A percentile compares a stretch with the other conserved stretches of the same genome.
These are phyloP conservation scores for Aspergillus ostianus DNA, from an alignment of 495 filamentous ascomycete species.

Conservation along the genomic window DNA sequence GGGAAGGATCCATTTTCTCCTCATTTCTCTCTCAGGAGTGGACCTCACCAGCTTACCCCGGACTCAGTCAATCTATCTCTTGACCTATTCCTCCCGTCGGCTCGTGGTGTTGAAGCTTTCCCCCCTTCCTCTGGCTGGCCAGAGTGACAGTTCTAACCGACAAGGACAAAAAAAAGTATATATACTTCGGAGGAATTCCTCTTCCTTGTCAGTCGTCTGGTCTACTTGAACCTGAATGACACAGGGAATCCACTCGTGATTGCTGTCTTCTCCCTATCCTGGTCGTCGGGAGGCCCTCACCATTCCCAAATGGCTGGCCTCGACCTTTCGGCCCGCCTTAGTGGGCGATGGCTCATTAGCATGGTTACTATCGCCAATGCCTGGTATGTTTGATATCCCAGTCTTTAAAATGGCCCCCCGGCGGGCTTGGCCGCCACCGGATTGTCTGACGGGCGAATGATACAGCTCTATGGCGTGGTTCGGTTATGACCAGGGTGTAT, in stretches of 20 bases:
- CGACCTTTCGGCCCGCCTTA: not conserved
- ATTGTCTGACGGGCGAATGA: conserved; percentile 20
- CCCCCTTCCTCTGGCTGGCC: not conserved
- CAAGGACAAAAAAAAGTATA: not conserved
- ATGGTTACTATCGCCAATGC: not conserved
- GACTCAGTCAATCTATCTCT: not conserved
- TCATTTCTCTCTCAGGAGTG: not conserved
- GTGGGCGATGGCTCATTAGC: not conserved
- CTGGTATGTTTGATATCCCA: not conserved
- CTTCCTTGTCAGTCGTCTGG: no score
- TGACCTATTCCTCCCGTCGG: not conserved
- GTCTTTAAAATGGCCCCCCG: not conserved
- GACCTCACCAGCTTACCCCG: not conserved
- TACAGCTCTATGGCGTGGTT: conserved; percentile 48
- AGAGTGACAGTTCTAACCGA: not conserved
- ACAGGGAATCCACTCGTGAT: not conserved
- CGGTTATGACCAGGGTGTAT: conserved; percentile 46
- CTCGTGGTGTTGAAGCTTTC: not conserved
- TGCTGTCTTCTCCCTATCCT: not conserved
- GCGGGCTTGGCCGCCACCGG: not conserved
- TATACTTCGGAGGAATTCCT: not conserved
- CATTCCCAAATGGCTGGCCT: not conserved
- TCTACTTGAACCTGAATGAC: not conserved
- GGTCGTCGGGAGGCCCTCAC: not conserved
- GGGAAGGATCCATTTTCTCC: not conserved